A percentile compares a stretch with the other conserved stretches of the same genome.
Evolutionary conservation across 2,329 filamentous ascomycete genomes (phyloP).

Genomic region (Orbilia blumenaviensis): DNA sequence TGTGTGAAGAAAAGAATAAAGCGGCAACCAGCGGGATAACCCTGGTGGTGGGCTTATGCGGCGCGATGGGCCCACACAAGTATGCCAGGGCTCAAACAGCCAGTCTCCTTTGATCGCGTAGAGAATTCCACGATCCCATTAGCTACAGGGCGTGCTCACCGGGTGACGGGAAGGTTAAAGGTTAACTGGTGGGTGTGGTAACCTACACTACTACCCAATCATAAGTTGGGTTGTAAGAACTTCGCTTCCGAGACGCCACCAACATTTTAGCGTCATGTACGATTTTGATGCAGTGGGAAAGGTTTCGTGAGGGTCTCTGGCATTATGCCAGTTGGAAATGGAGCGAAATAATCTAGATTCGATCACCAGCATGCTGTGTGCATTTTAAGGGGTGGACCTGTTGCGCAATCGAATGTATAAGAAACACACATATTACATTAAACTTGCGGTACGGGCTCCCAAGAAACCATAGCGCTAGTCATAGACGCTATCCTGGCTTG

Average conservation of each 20-base stretch:
- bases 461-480: slow-evolving; percentile 2
- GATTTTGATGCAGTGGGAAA: slow-evolving; percentile 39
- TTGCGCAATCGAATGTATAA: slow-evolving; percentile 32
- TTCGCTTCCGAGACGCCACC: slow-evolving; percentile 53
- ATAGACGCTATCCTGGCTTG: background rate
- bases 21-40: slow-evolving; percentile 52
- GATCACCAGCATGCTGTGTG: slow-evolving; percentile 21
- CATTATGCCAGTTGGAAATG: slow-evolving; percentile 29
- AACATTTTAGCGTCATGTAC: slow-evolving; percentile 49
- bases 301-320: slow-evolving; percentile 31
- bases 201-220: slow-evolving; percentile 32
- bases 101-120: slow-evolving; percentile 17
- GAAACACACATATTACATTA: slow-evolving; percentile 22
- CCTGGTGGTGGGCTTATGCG: slow-evolving; percentile 40
- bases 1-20: slow-evolving; percentile 36
- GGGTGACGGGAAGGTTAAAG: slow-evolving; percentile 39
- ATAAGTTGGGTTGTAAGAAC: background rate
- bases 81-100: background rate
- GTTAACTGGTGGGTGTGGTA: slow-evolving; percentile 22
- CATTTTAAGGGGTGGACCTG: slow-evolving; percentile 18
- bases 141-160: slow-evolving; percentile 20
- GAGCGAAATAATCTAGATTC: slow-evolving; percentile 30
- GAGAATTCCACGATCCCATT: slow-evolving; percentile 16
- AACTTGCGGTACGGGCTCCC: slow-evolving; percentile 1
- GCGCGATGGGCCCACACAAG: slow-evolving; percentile 39